A percentile compares a stretch with the other conserved stretches of the same genome.
These are phyloP conservation scores for Aspergillus pseudotamarii DNA, from an alignment of 2,329 filamentous ascomycete species.

Conservation along the genomic window DNA sequence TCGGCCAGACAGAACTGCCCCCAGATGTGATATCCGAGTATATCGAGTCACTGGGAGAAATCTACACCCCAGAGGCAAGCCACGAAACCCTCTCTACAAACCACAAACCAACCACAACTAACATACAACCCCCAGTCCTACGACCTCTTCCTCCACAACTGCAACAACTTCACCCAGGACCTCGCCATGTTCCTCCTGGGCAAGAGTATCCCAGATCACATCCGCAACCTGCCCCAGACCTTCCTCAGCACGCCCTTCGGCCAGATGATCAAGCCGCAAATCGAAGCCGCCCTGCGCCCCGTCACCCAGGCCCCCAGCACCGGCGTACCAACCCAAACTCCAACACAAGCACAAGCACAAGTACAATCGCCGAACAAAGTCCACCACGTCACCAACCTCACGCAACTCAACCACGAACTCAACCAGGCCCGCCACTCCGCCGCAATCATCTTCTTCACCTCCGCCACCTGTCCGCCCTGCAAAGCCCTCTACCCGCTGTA, in stretches of 20 bases:
- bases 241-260: slow-evolving; percentile 87
- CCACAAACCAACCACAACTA: too few species aligned
- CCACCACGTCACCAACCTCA: slow-evolving; percentile 60
- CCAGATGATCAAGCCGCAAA: slow-evolving; percentile 79
- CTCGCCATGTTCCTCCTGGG: slow-evolving; percentile 87
- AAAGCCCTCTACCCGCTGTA: slow-evolving; percentile 80
- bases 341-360: slow-evolving; percentile 14
- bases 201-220: slow-evolving; percentile 83
- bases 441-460: slow-evolving; percentile 90
- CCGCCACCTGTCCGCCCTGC: slow-evolving; percentile 82
- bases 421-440: slow-evolving; percentile 65
- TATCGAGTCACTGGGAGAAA: slow-evolving; percentile 75
- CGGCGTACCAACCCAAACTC: slow-evolving; percentile 16
- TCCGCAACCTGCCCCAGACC: slow-evolving; percentile 79
- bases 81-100: neutral
- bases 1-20: slow-evolving; percentile 78
- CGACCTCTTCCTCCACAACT: slow-evolving; percentile 87
- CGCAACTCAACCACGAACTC: slow-evolving; percentile 64
- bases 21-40: slow-evolving; percentile 85
- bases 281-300: slow-evolving; percentile 65
- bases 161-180: slow-evolving; percentile 96
- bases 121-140: slow-evolving; percentile 67
- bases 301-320: slow-evolving; percentile 61
- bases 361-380: slow-evolving; percentile 52
- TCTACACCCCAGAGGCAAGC: slow-evolving; percentile 76